Base-by-base conservation (phyloP, 176 grass and related monocot species). In the Secale cereale region DNA sequence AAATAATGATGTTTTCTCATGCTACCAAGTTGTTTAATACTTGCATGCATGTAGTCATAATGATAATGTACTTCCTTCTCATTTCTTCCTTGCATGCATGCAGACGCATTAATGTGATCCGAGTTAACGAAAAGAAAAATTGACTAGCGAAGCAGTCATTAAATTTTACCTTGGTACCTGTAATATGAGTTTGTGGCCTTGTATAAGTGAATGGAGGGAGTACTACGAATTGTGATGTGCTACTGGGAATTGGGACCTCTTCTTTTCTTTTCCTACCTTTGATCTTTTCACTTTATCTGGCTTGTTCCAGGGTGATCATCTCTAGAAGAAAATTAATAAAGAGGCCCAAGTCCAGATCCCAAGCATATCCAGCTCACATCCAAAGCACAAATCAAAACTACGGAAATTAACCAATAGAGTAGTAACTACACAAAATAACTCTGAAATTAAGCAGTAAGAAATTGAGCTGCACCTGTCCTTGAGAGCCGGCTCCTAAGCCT, bases 321-420 rank as follows among this genome's bases (percentile, higher is more conserved):
- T 45, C 68, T 17, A 69, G 3, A 26, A 25, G 13, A 8, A n/a
- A 74, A 46, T 48, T 23, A 56, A 59, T 41, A 60, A 61, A 26
- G 22, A 32, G 39, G 3, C 12, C 2, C n/a, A 9, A 63, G 13
- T 19, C 57, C 74, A 43, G 65, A 90, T 79, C 74, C 66, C 73
- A 29, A 67, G 80, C 83, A 83, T 59, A 74, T 66, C 83, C 79
- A 46, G 8, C 65, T 82, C 40, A 46, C 71, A 40, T 72, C 54
- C 62, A 61, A 6, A 41, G 19, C 26, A 59, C 26, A 67, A 79
- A 57, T n/a, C 12, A 10, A 2, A 52, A 52, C 48, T 2, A 19
- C 48, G 7, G 25, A 26, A 29, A 74, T 7, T 29, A 74, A 45
- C 7, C 69, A 83, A 32, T 29, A 41, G 14, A 46, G 26, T 40